These are phyloP conservation scores for Arabis alpina DNA, from an alignment of 345 rosid genomes.

Conservation along the genomic window DNA sequence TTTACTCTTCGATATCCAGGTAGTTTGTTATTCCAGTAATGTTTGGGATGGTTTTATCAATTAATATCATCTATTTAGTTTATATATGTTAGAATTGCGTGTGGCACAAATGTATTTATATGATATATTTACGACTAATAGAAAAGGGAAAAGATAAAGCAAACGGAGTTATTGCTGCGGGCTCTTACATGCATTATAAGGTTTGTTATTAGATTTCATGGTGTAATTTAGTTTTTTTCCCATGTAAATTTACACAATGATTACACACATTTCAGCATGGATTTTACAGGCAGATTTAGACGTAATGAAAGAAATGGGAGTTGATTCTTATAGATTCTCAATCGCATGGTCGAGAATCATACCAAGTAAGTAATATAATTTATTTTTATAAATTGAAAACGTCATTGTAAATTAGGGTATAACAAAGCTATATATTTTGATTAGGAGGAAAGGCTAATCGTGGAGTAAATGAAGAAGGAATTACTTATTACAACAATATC, in stretches of 20 bases:
- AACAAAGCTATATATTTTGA: background rate
- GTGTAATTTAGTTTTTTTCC: background rate
- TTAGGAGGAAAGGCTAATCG: conserved; percentile 24
- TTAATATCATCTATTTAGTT: background rate
- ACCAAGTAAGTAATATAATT: conserved; percentile 38
- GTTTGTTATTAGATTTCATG: conserved; percentile 11
- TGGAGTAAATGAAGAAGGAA: conserved; percentile 7
- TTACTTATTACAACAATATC: conserved; percentile 15
- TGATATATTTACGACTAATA: background rate
- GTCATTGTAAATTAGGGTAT: background rate
- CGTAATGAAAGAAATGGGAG: conserved; percentile 38
- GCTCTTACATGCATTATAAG: conserved; percentile 39
- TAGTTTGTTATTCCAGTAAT: background rate
- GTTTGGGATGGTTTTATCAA: background rate
- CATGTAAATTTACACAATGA: background rate
- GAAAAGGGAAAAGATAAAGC: conserved; percentile 19
- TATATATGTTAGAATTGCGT: background rate
- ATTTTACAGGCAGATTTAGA: conserved; percentile 43
- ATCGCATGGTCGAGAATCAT: conserved; percentile 50
- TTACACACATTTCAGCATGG: background rate
- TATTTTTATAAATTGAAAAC: background rate
- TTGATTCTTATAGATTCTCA: conserved; percentile 46
- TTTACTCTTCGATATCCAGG: conserved; percentile 34
- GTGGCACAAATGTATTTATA: background rate
- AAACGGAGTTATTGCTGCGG: conserved; percentile 37